Evolutionary conservation across 345 rosid species (phyloP), one percentile per base, ranked within the genome.

Genomic region (Brassica napus): DNA sequence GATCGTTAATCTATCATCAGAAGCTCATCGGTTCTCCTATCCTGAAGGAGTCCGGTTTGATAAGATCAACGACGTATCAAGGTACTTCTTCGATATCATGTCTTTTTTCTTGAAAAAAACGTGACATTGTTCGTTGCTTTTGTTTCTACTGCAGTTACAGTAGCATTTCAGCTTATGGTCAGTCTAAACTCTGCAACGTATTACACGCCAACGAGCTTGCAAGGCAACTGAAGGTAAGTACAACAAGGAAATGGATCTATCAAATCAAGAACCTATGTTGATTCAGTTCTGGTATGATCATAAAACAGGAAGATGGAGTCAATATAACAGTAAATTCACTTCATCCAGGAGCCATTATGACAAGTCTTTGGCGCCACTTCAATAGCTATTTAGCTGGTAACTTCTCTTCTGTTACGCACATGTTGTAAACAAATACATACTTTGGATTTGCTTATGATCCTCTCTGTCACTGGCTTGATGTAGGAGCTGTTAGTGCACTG

Each of bases 311-410:
- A 58, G 96, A 88, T 34, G 87, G 82, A 60, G 89, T 32, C 4
- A 77, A 86, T 62, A 75, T 90, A 58, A 88, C 89, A 26, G 87
- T 86, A 12, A 92, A 90, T 57, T 89, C 94, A 18, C 71, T 92
- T 83, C 94, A 92, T 83, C 95, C 92, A 5, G 96, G 97, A 64
- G 82, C 73, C 23, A 85, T 92, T 34, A 80, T 77, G 44, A 92
- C 96, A 62, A 90, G 89, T 69, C 83, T 87, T 42, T 44, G 83
- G 8, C 87, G 89, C 32, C 76, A 86, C 69, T 65, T 67, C 60
- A 70, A 75, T 49, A 47, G 69, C 39, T 18, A 82, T 69, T 3
- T 88, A 35, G 76, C 76, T 7, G 88, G 90, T 90, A 83, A 82
- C 21, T 52, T 47, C 16, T 52, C 58, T 15, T 52, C 58, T 52